phyloP scores from a whole-genome alignment of 768 basidiomycete species.

The Tylopilus balloui region DNA sequence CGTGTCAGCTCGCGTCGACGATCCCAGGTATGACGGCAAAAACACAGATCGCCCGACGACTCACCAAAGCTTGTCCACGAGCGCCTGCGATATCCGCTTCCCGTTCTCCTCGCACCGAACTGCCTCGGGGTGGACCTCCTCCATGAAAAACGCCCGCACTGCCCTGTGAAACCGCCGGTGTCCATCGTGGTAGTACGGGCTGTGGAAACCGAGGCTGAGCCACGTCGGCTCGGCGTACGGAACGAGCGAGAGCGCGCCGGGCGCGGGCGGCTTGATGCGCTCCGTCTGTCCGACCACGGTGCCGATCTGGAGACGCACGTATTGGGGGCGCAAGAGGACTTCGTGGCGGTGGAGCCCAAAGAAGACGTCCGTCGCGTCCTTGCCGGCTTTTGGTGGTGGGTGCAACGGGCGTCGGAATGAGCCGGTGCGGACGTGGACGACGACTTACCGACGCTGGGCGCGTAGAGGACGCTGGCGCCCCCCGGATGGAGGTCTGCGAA shows the following conservation, averaged over 20 bases:
- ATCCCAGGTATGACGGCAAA: background rate
- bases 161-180: slow-evolving; percentile 74
- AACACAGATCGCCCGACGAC: slow-evolving; percentile 19
- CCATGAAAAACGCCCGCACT: slow-evolving; percentile 72
- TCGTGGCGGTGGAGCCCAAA: slow-evolving; percentile 84
- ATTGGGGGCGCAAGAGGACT: slow-evolving; percentile 70
- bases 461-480: slow-evolving; percentile 69
- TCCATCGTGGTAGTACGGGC: slow-evolving; percentile 72
- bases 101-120: slow-evolving; percentile 79
- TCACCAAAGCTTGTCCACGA: slow-evolving; percentile 81
- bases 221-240: slow-evolving; percentile 88
- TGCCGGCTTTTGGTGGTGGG: slow-evolving; percentile 44
- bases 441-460: slow-evolving; percentile 57
- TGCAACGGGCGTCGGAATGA: background rate
- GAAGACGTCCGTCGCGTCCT: slow-evolving; percentile 77
- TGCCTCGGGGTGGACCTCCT: slow-evolving; percentile 73
- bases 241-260: slow-evolving; percentile 66
- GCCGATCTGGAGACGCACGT: slow-evolving; percentile 65
- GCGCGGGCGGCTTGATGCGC: slow-evolving; percentile 46
- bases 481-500: slow-evolving; percentile 86
- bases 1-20: background rate
- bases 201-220: slow-evolving; percentile 62
- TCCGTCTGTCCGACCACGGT: slow-evolving; percentile 53
- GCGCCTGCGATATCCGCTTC: slow-evolving; percentile 77
- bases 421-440: no score